Conservation (phyloP, 2,329 filamentous ascomycete species). For the Fusarium vanettenii region DNA sequence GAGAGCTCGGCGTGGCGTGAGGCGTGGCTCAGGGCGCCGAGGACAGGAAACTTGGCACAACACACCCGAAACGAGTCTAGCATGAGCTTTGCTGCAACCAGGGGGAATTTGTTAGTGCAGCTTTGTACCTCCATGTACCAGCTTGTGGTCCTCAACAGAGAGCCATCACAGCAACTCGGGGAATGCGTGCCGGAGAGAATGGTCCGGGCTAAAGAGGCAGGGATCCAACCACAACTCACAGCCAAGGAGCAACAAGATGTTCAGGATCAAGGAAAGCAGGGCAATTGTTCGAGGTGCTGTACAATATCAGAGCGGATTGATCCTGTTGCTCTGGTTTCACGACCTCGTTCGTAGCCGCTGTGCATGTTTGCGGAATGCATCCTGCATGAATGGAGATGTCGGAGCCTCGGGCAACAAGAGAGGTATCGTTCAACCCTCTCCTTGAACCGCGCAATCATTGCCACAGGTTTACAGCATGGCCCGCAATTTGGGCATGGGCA, state of each 20-base stretch:
- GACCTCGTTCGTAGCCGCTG: not conserved
- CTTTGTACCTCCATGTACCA: conserved; percentile 31
- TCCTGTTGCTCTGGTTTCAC: conserved; percentile 10
- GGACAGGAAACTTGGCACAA: not conserved
- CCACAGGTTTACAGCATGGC: not conserved
- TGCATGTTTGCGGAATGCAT: not conserved
- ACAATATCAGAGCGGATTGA: not conserved
- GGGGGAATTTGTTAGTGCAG: conserved; percentile 32
- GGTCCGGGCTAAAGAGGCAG: conserved; percentile 18
- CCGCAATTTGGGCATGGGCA: not conserved
- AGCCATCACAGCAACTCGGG: not conserved
- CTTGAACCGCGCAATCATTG: not conserved
- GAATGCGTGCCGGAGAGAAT: conserved; percentile 29
- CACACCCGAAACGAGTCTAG: conserved; percentile 3
- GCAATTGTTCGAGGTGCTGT: not conserved
- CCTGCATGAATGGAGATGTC: not conserved
- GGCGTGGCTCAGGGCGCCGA: conserved; percentile 9
- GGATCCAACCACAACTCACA: conserved; percentile 4
- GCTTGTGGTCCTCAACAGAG: not conserved
- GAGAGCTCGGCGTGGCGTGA: conserved; percentile 6
- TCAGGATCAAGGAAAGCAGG: not conserved
- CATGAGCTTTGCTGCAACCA: not conserved
- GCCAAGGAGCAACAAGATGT: not conserved
- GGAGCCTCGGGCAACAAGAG: not conserved
- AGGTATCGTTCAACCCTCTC: not conserved